Evolutionary conservation across 192 early-diverging fungal genomes (phyloP), one percentile per base, ranked within the genome.

Genomic region (Umbelopsis sp.): DNA sequence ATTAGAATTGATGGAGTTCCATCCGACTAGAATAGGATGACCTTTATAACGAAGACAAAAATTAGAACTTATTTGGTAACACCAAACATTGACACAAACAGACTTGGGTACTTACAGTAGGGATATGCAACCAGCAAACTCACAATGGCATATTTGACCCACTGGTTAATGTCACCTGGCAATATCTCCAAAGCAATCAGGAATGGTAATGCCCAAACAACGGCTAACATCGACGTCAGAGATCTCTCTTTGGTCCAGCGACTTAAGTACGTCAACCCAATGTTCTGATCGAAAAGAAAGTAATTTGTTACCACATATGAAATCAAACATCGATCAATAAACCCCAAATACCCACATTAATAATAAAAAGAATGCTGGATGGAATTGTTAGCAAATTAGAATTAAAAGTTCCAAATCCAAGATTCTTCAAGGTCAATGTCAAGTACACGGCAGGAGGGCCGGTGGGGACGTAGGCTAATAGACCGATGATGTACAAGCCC

Each of bases 401-500:
- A 48, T 77, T 77, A 44, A 80, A 51, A 2, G 64, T 75, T 33
- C 68, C 52, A 50, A 80, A 80, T 6, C 79, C 79, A 11, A 80
- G 67, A 72, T 73, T 76, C 70, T 77, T 77, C 16, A 80, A 52
- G n/a, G 76, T 80, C 50, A 80, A 45, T 12, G 79, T 75, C 18
- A 70, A 67, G 48, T 74, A 80, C 1, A 64, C 69, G 10, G 58
- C 48, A 52, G 76, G 73, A 10, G 79, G 79, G 2, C 66, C 66
- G 3, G 75, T 61, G 0, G 79, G 79, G 11, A 80, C 37, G 16
- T 76, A 46, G 11, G 78, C 75, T 67, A 78, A 74, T 44, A 83
- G 75, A 20, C 81, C 81, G 23, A 83, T 80, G 64, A 78, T 35
- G 27, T 78, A 66, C 27, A 81, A 46, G 23, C 74, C 77, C 81